These are phyloP conservation scores for Cryphonectria japonica DNA, from an alignment of 2,329 filamentous ascomycete genomes.

Conservation along the genomic window DNA sequence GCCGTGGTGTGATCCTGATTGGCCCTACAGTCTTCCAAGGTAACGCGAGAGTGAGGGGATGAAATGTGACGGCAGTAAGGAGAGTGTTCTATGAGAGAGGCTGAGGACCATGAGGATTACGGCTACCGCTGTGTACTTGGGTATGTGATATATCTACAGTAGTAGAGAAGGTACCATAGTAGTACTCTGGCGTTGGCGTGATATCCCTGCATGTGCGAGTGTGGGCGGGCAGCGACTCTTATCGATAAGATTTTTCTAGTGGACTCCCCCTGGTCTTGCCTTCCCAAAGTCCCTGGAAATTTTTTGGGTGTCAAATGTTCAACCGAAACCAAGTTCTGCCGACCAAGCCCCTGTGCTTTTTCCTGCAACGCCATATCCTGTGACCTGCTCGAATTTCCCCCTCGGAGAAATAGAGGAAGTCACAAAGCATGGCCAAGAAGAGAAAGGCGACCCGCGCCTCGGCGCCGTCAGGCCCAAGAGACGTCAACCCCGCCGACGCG, in stretches of 20 bases:
- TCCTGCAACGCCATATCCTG: background rate
- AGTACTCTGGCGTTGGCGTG: background rate
- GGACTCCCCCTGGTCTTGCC: background rate
- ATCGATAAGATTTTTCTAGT: slow-evolving; percentile 23
- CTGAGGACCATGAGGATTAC: background rate
- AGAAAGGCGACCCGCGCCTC: slow-evolving; percentile 68
- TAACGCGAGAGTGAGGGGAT: background rate
- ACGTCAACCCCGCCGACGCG: slow-evolving; percentile 60
- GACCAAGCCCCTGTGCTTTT: background rate
- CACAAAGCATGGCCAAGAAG: slow-evolving; percentile 61
- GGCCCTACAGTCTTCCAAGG: background rate
- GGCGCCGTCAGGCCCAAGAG: slow-evolving; percentile 55
- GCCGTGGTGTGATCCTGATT: background rate
- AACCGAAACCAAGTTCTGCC: background rate
- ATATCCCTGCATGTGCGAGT: background rate
- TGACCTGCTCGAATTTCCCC: background rate
- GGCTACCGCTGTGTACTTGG: background rate
- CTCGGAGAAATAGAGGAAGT: background rate
- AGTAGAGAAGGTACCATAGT: background rate
- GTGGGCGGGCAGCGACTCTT: slow-evolving; percentile 1
- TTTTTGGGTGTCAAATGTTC: background rate
- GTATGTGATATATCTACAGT: background rate
- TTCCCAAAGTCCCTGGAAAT: slow-evolving; percentile 2
- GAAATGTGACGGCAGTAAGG: background rate
- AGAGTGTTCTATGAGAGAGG: background rate